Percentiles rank a stretch among this genome's conserved stretches.
phyloP scores from a whole-genome alignment of 1,139 yeast genomes.

The Scheffersomyces stambukii region DNA sequence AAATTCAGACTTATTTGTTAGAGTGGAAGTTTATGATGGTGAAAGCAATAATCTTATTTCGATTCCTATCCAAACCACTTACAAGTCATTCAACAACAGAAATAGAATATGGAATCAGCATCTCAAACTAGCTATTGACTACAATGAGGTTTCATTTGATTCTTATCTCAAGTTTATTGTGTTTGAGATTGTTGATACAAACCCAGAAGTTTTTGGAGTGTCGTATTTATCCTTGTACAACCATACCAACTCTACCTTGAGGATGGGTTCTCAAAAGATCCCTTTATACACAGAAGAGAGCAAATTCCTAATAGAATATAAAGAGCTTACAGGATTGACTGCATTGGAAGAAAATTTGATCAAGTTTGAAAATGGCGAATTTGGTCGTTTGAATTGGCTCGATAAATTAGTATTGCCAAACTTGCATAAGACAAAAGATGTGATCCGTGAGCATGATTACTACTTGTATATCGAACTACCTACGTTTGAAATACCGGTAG shows the following conservation, averaged over 20 bases:
- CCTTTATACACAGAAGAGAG: constrained; percentile 16
- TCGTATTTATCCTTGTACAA: constrained; percentile 63
- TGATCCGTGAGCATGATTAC: constrained; percentile 27
- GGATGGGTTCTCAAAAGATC: constrained; percentile 39
- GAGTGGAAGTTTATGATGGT: constrained; percentile 54
- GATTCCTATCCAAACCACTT: constrained; percentile 62
- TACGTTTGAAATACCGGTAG: constrained; percentile 76
- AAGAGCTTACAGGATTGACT: constrained; percentile 20
- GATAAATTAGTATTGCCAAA: constrained; percentile 63
- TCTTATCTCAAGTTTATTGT: constrained; percentile 59
- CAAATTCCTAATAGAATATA: constrained; percentile 15
- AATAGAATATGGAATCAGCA: constrained; percentile 49
- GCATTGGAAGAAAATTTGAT: constrained; percentile 54
- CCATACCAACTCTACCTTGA: constrained; percentile 21
- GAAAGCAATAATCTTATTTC: constrained; percentile 60
- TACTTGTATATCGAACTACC: constrained; percentile 66
- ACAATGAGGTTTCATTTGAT: constrained; percentile 63
- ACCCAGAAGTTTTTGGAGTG: constrained; percentile 50
- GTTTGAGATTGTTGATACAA: constrained; percentile 60
- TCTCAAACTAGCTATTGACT: constrained; percentile 65
- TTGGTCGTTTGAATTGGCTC: constrained; percentile 65
- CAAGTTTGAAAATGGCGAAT: constrained; percentile 65
- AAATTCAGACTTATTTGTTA: constrained; percentile 59
- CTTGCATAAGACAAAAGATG: constrained; percentile 36
- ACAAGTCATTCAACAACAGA: constrained; percentile 52